Conservation (phyloP, 176 grass and related monocot genomes). For the Hyparrhenia diplandra region DNA sequence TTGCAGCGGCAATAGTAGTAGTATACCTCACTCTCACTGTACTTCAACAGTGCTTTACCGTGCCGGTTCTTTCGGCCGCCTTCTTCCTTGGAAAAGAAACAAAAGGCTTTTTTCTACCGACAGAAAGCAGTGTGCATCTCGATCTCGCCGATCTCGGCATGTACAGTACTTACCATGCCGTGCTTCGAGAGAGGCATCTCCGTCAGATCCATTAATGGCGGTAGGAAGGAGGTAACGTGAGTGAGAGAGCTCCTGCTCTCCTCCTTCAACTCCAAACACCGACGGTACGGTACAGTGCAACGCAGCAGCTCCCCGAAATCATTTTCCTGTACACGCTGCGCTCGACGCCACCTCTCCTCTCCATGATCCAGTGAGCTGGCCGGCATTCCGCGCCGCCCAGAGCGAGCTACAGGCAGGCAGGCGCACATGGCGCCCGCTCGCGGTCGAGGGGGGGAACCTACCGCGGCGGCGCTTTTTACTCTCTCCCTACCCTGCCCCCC, state of each 20-base stretch:
- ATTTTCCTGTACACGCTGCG: not conserved
- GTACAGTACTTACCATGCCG: too few relatives aligned
- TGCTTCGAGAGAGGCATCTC: not conserved
- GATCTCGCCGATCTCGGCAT: too few relatives aligned
- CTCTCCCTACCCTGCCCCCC: too few relatives aligned
- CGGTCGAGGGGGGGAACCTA: not conserved
- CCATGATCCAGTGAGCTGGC: slow-evolving; percentile 22
- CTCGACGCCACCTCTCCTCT: not conserved
- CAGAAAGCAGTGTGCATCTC: not conserved
- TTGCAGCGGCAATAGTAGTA: not conserved
- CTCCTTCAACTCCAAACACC: not conserved
- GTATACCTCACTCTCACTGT: not conserved
- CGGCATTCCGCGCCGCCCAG: slow-evolving; percentile 39
- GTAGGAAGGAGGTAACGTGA: slow-evolving; percentile 6
- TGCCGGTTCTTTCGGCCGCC: not conserved
- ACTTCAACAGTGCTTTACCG: not conserved
- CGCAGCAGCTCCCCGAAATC: not conserved
- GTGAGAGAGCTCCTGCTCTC: too few relatives aligned
- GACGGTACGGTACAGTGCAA: not conserved
- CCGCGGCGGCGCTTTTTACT: slow-evolving; percentile 46
- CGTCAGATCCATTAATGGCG: slow-evolving; percentile 33
- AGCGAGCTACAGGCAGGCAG: not conserved
- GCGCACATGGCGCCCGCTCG: slow-evolving; percentile 14
- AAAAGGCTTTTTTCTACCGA: too few relatives aligned
- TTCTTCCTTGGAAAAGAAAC: too few relatives aligned